Evolutionary conservation across 257 asterid genomes (phyloP).

Genomic region (Solanum microdontum): DNA sequence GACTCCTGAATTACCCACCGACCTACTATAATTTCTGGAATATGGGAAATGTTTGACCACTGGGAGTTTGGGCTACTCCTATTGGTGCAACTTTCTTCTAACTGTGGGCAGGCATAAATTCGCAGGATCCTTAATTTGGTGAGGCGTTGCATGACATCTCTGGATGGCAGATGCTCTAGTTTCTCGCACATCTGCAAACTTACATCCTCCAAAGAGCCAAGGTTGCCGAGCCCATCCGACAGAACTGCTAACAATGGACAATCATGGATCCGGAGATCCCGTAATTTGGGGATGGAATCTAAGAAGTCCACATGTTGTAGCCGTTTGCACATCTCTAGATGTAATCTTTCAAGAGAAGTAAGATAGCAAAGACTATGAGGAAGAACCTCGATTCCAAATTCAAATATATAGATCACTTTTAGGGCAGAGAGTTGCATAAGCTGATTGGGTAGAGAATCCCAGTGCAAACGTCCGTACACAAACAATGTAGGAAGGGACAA

Average conservation of each 20-base stretch:
- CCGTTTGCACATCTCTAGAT: too few relatives aligned
- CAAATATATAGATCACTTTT: fast-evolving
- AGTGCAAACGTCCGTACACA: not conserved
- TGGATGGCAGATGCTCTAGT: not conserved
- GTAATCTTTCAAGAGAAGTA: too few relatives aligned
- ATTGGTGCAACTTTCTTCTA: not conserved
- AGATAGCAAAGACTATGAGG: too few relatives aligned
- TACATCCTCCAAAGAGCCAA: not conserved
- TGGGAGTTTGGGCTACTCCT: not conserved
- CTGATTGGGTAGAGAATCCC: slow-evolving; percentile 5
- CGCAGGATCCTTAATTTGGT: not conserved
- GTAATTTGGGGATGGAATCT: too few relatives aligned
- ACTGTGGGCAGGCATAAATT: not conserved
- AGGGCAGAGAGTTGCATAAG: slow-evolving; percentile 10
- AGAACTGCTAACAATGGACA: not conserved
- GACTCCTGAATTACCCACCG: too few relatives aligned
- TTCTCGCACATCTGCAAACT: not conserved
- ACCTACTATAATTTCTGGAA: not conserved
- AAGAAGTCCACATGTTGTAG: too few relatives aligned
- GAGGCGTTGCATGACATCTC: not conserved
- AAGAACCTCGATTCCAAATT: not conserved
- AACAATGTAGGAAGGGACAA: too few relatives aligned
- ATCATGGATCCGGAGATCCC: too few relatives aligned
- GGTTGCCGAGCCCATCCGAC: not conserved
- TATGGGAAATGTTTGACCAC: not conserved